Percentiles rank a stretch among this genome's conserved stretches.
Conservation (phyloP, 805 yeast genomes). For the Candida maltosa region DNA sequence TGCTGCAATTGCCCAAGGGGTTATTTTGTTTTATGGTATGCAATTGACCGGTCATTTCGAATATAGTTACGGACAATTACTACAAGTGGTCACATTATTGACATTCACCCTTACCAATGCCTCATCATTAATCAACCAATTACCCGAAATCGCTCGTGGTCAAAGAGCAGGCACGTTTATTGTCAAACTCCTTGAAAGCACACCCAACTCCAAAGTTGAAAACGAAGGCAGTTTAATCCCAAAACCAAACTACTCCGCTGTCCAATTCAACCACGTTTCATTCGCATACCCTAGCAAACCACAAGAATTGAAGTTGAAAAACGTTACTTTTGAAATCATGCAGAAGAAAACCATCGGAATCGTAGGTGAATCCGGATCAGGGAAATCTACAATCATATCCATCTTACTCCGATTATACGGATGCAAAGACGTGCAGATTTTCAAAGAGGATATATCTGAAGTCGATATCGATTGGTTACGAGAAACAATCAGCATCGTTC, state of each 20-base stretch:
- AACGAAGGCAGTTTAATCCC: slow-evolving; percentile 33
- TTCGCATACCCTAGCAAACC: slow-evolving; percentile 48
- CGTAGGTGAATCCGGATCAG: slow-evolving; percentile 86
- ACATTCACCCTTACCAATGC: slow-evolving; percentile 71
- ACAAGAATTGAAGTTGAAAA: slow-evolving; percentile 28
- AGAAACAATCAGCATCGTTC: slow-evolving; percentile 59
- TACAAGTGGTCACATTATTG: slow-evolving; percentile 69
- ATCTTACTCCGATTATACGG: slow-evolving; percentile 55
- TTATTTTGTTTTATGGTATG: slow-evolving; percentile 79
- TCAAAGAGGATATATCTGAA: slow-evolving; percentile 38
- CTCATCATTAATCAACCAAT: slow-evolving; percentile 51
- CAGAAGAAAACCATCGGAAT: slow-evolving; percentile 58
- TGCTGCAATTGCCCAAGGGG: slow-evolving; percentile 60
- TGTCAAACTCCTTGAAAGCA: slow-evolving; percentile 34
- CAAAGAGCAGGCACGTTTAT: slow-evolving; percentile 63
- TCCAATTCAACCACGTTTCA: slow-evolving; percentile 42
- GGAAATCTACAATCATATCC: slow-evolving; percentile 75
- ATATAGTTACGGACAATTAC: slow-evolving; percentile 54
- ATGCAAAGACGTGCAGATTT: slow-evolving; percentile 26
- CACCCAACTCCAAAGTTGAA: slow-evolving; percentile 26
- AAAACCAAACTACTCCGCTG: slow-evolving; percentile 11
- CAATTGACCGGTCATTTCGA: slow-evolving; percentile 56
- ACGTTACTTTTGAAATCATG: slow-evolving; percentile 41
- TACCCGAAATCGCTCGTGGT: slow-evolving; percentile 83
- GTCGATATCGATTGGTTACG: slow-evolving; percentile 51